phyloP scores from a whole-genome alignment of 306 rosid genomes.

The Castanospermum australe region DNA sequence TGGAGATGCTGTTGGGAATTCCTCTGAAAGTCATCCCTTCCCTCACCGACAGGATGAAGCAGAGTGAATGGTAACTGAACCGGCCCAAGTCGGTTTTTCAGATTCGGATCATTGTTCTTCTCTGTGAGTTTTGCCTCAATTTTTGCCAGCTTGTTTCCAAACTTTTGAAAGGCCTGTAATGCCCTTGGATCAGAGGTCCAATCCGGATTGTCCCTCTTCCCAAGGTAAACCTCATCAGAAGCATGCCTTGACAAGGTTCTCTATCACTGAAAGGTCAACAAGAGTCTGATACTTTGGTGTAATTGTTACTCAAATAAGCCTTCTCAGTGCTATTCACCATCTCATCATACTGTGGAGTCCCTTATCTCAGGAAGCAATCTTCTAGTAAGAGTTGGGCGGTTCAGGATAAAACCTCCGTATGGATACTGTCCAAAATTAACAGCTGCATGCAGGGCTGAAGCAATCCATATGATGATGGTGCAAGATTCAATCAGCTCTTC shows the following conservation, averaged over 20 bases:
- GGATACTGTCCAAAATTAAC: conserved; percentile 68
- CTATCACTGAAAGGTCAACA: conserved; percentile 48
- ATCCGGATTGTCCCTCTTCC: conserved; percentile 44
- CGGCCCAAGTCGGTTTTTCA: conserved; percentile 60
- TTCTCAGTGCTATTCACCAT: conserved; percentile 39
- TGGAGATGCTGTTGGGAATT: conserved; percentile 75
- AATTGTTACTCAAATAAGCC: conserved; percentile 47
- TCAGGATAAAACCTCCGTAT: conserved; percentile 54
- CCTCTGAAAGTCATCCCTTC: conserved; percentile 61
- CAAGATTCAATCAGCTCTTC: conserved; percentile 46
- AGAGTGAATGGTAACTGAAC: conserved; percentile 59
- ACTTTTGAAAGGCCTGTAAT: conserved; percentile 42
- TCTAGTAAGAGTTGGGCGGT: conserved; percentile 53
- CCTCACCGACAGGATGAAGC: conserved; percentile 51
- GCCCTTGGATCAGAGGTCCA: conserved; percentile 52
- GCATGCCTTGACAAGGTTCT: conserved; percentile 59
- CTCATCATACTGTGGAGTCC: conserved; percentile 43
- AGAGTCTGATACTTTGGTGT: conserved; percentile 43
- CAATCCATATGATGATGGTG: conserved; percentile 55
- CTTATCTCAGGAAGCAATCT: conserved; percentile 44
- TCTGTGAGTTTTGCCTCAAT: conserved; percentile 10
- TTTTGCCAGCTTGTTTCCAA: conserved; percentile 46
- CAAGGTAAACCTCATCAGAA: conserved; percentile 64
- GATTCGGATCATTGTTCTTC: neutral
- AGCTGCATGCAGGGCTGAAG: conserved; percentile 68